Evolutionary conservation across 2,329 filamentous ascomycete genomes (phyloP).

Genomic region (Colletotrichum acutatum): DNA sequence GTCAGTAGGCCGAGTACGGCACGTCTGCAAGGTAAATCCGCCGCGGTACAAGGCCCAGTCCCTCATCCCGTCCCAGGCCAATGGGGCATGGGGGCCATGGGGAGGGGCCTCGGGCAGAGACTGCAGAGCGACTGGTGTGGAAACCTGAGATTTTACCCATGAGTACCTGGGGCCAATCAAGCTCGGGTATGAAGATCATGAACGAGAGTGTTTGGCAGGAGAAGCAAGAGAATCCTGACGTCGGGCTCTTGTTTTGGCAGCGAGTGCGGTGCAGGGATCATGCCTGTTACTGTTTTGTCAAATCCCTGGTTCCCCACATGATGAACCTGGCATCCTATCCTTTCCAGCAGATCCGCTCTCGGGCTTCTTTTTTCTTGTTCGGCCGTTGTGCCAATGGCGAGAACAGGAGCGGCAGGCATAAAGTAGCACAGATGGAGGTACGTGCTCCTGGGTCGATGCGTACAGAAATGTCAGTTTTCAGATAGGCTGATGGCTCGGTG

Average conservation of each 20-base stretch:
- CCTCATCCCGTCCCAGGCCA: slow-evolving; percentile 22
- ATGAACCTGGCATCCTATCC: slow-evolving; percentile 37
- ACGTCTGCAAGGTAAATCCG: slow-evolving; percentile 45
- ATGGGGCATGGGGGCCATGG: slow-evolving; percentile 32
- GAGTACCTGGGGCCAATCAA: slow-evolving; percentile 38
- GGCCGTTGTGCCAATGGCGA: slow-evolving; percentile 25
- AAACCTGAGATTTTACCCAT: slow-evolving; percentile 38
- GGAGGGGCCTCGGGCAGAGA: slow-evolving; percentile 31
- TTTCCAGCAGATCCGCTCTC: slow-evolving; percentile 39
- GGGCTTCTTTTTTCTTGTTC: slow-evolving; percentile 30
- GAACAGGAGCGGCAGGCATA: slow-evolving; percentile 25
- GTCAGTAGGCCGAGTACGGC: slow-evolving; percentile 35
- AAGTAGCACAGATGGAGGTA: slow-evolving; percentile 23
- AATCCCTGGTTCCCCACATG: slow-evolving; percentile 40
- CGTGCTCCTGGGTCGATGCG: slow-evolving; percentile 15
- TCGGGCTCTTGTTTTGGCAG: slow-evolving; percentile 41
- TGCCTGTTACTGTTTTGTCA: slow-evolving; percentile 41
- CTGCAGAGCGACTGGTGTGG: slow-evolving; percentile 34
- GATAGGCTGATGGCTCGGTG: slow-evolving; percentile 14
- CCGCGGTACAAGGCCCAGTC: slow-evolving; percentile 37
- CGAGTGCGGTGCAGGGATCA: slow-evolving; percentile 35
- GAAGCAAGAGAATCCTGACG: slow-evolving; percentile 43
- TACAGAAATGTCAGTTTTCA: slow-evolving; percentile 16
- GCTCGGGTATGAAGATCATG: slow-evolving; percentile 43
- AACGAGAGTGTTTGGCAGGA: slow-evolving; percentile 46